phyloP scores from a whole-genome alignment of 73 alveolate genomes.

The Paramecium biaurelia region DNA sequence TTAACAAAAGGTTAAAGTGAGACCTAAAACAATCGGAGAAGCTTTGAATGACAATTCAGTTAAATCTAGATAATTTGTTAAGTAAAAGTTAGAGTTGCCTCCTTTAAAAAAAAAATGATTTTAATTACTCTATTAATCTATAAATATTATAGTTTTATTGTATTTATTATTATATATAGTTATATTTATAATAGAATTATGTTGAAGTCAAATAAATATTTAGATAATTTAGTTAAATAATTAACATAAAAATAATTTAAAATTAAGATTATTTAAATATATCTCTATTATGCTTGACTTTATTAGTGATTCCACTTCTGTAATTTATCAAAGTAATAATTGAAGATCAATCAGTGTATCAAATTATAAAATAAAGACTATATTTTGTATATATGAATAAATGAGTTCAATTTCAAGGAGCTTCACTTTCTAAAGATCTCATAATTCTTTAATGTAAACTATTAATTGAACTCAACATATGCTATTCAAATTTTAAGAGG shows the following conservation, averaged over 20 bases:
- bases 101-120: background rate
- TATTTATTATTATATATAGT: too few species aligned
- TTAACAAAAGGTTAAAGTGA: background rate
- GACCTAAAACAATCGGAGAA: background rate
- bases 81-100: background rate
- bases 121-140: background rate
- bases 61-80: background rate
- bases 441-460: background rate
- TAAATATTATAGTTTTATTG: background rate
- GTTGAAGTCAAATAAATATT: too few species aligned
- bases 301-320: too few species aligned
- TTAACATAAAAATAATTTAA: too few species aligned
- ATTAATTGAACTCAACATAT: background rate
- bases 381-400: background rate
- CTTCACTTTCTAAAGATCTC: background rate
- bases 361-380: too few species aligned
- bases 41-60: background rate
- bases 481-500: background rate
- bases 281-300: too few species aligned
- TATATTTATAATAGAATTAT: too few species aligned
- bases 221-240: too few species aligned
- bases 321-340: too few species aligned
- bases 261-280: too few species aligned
- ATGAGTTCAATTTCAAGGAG: background rate
- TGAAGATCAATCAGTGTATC: too few species aligned